phyloP scores from a whole-genome alignment of 1,284 basidiomycete species.

The Ganoderma lucidum region DNA sequence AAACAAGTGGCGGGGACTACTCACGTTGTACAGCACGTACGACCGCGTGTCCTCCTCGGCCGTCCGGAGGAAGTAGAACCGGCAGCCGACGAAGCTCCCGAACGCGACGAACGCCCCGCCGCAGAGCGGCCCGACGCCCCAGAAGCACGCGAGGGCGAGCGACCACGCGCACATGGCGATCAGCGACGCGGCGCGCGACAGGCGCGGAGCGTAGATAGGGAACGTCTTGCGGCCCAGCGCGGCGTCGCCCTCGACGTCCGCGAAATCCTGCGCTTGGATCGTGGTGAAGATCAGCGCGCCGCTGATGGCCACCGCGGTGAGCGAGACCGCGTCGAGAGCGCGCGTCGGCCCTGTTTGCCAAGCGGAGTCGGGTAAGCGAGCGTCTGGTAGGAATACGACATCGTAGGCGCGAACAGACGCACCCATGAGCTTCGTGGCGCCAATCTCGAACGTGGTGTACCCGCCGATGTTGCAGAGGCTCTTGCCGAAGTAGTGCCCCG shows the following conservation, averaged over 20 bases:
- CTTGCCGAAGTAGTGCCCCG: conserved; percentile 39
- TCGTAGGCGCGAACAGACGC: conserved; percentile 17
- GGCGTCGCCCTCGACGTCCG: conserved; percentile 45
- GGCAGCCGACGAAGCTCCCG: conserved; percentile 38
- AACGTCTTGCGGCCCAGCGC: conserved; percentile 42
- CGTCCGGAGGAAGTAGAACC: conserved; percentile 36
- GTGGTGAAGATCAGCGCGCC: conserved; percentile 44
- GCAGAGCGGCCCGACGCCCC: conserved; percentile 32
- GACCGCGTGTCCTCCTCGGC: conserved; percentile 34
- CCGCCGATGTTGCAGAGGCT: conserved; percentile 44
- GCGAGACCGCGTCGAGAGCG: conserved; percentile 33
- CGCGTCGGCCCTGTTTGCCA: conserved; percentile 26
- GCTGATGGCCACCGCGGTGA: conserved; percentile 39
- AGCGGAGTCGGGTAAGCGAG: neutral
- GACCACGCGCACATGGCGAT: conserved; percentile 41
- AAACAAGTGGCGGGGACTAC: conserved; percentile 9
- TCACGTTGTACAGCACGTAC: conserved; percentile 42
- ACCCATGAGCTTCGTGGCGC: conserved; percentile 43
- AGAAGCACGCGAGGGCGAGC: conserved; percentile 34
- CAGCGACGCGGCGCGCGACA: conserved; percentile 40
- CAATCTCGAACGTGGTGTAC: conserved; percentile 45
- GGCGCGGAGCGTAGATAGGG: conserved; percentile 42
- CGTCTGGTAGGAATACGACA: too few species aligned
- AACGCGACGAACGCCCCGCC: conserved; percentile 33
- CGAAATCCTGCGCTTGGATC: conserved; percentile 46